Conservation (phyloP, 2,329 filamentous ascomycete species). For the Macrophomina pseudophaseolina region DNA sequence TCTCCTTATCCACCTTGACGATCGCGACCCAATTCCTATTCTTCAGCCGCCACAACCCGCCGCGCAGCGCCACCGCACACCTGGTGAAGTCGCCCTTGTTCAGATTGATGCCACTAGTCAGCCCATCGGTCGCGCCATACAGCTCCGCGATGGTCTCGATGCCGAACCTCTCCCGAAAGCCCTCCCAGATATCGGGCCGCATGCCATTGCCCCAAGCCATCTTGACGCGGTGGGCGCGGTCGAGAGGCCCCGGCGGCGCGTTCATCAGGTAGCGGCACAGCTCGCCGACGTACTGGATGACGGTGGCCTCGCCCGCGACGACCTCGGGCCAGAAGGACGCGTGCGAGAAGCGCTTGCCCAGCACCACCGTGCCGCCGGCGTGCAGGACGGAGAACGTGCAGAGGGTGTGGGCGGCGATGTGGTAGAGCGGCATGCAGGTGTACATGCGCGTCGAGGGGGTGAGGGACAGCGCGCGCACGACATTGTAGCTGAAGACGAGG, state of each 20-base stretch:
- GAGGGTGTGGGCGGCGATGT: constrained; percentile 67
- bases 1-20: constrained; percentile 41
- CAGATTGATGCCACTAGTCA: constrained; percentile 46
- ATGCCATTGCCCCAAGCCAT: constrained; percentile 70
- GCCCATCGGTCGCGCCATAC: constrained; percentile 77
- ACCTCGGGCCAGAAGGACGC: constrained; percentile 77
- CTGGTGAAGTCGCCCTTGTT: constrained; percentile 43
- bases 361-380: constrained; percentile 62
- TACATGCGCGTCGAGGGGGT: constrained; percentile 68
- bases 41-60: constrained; percentile 41
- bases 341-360: constrained; percentile 72
- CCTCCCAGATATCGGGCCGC: constrained; percentile 70
- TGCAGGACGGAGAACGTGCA: constrained; percentile 61
- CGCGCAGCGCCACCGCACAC: constrained; percentile 41
- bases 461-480: constrained; percentile 43
- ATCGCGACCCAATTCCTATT: constrained; percentile 37
- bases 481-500: constrained; percentile 44
- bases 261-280: constrained; percentile 75
- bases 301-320: constrained; percentile 68
- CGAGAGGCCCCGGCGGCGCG: constrained; percentile 64
- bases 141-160: constrained; percentile 71
- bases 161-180: constrained; percentile 68
- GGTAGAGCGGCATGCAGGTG: constrained; percentile 78
- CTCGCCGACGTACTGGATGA: constrained; percentile 79
- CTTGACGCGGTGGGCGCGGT: constrained; percentile 63